These are phyloP conservation scores for Sedum album DNA, from an alignment of 164 flowering plant species.

Conservation along the genomic window DNA sequence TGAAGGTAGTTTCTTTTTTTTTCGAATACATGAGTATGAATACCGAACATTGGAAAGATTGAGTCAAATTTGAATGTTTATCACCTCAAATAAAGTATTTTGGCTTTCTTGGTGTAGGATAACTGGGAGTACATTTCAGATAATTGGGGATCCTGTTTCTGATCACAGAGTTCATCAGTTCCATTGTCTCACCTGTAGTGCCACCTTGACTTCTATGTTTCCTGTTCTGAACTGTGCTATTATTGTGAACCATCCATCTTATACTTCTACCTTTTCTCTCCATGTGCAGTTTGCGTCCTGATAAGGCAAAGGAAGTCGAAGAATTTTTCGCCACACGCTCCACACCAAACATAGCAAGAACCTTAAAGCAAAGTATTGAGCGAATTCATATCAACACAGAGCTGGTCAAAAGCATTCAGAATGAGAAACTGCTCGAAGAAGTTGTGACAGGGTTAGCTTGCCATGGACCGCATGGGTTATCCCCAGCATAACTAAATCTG, in stretches of 20 bases:
- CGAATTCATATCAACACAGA: conserved; percentile 63
- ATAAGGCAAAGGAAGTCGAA: conserved; percentile 65
- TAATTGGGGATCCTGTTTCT: conserved; percentile 74
- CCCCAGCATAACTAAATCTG: neutral
- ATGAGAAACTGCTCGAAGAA: conserved; percentile 45
- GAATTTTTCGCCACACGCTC: conserved; percentile 57
- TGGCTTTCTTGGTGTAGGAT: conserved; percentile 32
- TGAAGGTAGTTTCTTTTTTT: conserved; percentile 43
- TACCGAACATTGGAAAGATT: no score
- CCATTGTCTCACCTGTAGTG: conserved; percentile 66
- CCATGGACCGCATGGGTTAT: conserved; percentile 14
- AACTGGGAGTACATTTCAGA: conserved; percentile 67
- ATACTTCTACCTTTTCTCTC: neutral
- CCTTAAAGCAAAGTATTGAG: conserved; percentile 91
- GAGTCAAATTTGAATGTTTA: neutral
- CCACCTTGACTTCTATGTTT: neutral
- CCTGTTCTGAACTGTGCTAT: neutral
- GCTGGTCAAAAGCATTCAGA: conserved; percentile 59
- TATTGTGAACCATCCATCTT: neutral
- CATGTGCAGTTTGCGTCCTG: conserved; percentile 63
- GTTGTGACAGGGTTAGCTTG: conserved; percentile 47
- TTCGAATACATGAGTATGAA: neutral
- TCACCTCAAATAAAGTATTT: neutral
- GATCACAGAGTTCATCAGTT: conserved; percentile 60
- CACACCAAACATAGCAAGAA: conserved; percentile 60